A percentile compares a stretch with the other conserved stretches of the same genome.
These are phyloP conservation scores for Paragyromitra xinjiangensis DNA, from an alignment of 495 filamentous ascomycete genomes.

Conservation along the genomic window DNA sequence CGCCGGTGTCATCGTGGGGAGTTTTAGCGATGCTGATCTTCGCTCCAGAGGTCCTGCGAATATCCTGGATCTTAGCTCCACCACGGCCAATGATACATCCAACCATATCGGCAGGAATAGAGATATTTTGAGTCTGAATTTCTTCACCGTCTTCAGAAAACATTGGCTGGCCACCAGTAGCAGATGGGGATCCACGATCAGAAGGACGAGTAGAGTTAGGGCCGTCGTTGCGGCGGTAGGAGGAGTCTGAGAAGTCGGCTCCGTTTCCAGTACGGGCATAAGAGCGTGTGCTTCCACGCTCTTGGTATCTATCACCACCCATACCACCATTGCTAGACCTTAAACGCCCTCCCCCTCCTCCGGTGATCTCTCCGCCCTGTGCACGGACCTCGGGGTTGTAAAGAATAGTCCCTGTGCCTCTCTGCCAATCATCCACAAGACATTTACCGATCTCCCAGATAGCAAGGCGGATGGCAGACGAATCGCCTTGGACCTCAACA, in stretches of 20 bases:
- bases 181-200: conserved; percentile 81
- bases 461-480: conserved; percentile 92
- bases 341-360: conserved; percentile 8
- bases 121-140: conserved; percentile 98
- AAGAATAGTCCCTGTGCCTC: conserved; percentile 92
- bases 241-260: conserved; percentile 91
- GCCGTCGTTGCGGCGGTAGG: conserved; percentile 48
- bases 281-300: conserved; percentile 67
- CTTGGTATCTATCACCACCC: conserved; percentile 61
- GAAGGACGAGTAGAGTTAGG: conserved; percentile 65
- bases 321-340: conserved; percentile 60
- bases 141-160: conserved; percentile 96
- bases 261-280: conserved; percentile 95
- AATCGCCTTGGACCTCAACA: conserved; percentile 92
- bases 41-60: conserved; percentile 92
- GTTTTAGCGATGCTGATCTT: conserved; percentile 98
- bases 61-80: conserved; percentile 97
- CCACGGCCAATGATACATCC: conserved; percentile 97
- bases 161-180: conserved; percentile 76
- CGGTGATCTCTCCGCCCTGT: conserved; percentile 65
- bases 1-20: conserved; percentile 94
- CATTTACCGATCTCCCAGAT: conserved; percentile 99
- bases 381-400: conserved; percentile 96
- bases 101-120: conserved; percentile 99
- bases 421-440: conserved; percentile 95